These are phyloP conservation scores for Sindora glabra DNA, from an alignment of 306 rosid species.

Conservation along the genomic window DNA sequence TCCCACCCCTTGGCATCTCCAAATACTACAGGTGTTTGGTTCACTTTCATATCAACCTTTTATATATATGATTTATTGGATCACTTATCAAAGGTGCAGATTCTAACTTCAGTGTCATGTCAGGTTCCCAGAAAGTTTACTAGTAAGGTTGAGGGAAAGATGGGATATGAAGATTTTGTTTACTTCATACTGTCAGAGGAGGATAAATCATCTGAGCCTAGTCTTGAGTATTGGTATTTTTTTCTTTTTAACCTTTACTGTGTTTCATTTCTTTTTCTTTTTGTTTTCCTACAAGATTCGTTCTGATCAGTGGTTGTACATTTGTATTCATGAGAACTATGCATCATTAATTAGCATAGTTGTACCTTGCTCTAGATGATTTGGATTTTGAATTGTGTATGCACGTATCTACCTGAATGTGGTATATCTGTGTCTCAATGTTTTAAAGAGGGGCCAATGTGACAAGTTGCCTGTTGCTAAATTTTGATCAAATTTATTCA, in stretches of 20 bases:
- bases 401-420: background rate
- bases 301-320: background rate
- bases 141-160: constrained; percentile 88
- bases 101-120: constrained; percentile 21
- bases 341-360: background rate
- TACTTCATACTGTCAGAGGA: constrained; percentile 97
- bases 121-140: constrained; percentile 96
- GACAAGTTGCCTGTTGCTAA: no score
- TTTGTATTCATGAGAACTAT: background rate
- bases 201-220: constrained; percentile 93
- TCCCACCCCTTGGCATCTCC: no score
- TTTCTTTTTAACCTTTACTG: constrained; percentile 11
- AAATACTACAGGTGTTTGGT: no score
- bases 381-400: constrained; percentile 3
- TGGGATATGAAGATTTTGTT: constrained; percentile 99
- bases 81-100: constrained; percentile 11
- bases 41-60: no score
- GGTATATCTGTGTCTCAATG: background rate
- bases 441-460: no score
- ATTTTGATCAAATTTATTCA: no score
- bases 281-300: constrained; percentile 9
- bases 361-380: background rate
- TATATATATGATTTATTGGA: constrained; percentile 2
- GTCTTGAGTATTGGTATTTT: constrained; percentile 94
- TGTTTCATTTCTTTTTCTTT: background rate